A percentile compares a stretch with the other conserved stretches of the same genome.
Evolutionary conservation across 176 grass and related monocot species (phyloP).

Genomic region (Pontederia crassipes): DNA sequence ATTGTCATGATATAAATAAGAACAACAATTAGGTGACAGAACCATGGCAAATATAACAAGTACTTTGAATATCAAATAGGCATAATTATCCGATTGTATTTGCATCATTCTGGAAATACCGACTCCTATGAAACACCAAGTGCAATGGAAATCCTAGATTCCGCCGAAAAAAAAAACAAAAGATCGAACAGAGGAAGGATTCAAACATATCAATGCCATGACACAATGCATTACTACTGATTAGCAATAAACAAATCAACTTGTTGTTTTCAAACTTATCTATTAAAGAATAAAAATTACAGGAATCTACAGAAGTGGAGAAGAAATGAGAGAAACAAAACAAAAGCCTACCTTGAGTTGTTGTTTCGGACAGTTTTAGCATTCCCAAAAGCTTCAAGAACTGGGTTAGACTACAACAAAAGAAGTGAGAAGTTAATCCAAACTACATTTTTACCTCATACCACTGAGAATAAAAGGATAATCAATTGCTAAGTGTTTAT

Average conservation of each 20-base stretch:
- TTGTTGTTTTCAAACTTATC: not conserved
- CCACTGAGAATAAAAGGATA: not conserved
- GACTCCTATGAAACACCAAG: too few species aligned
- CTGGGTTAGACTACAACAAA: constrained; percentile 76
- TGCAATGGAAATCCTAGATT: too few species aligned
- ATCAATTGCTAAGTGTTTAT: constrained; percentile 10
- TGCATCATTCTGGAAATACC: too few species aligned
- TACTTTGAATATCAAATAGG: not conserved
- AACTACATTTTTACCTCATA: constrained; percentile 11
- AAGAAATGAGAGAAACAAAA: constrained; percentile 20
- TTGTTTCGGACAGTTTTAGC: constrained; percentile 97
- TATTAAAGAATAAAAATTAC: not conserved
- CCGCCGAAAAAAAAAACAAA: too few species aligned
- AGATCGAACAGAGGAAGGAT: too few species aligned
- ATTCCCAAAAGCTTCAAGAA: constrained; percentile 99
- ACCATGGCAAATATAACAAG: not conserved
- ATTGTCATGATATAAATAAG: not conserved
- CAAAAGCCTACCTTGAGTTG: constrained; percentile 65
- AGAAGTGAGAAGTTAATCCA: constrained; percentile 19
- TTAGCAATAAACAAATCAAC: too few species aligned
- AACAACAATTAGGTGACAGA: constrained; percentile 3
- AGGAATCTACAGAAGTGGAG: not conserved
- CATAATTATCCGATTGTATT: too few species aligned
- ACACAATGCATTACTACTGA: too few species aligned
- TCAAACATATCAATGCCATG: too few species aligned